Conservation (phyloP, 2,329 filamentous ascomycete genomes). For the Coleophoma cylindrospora region DNA sequence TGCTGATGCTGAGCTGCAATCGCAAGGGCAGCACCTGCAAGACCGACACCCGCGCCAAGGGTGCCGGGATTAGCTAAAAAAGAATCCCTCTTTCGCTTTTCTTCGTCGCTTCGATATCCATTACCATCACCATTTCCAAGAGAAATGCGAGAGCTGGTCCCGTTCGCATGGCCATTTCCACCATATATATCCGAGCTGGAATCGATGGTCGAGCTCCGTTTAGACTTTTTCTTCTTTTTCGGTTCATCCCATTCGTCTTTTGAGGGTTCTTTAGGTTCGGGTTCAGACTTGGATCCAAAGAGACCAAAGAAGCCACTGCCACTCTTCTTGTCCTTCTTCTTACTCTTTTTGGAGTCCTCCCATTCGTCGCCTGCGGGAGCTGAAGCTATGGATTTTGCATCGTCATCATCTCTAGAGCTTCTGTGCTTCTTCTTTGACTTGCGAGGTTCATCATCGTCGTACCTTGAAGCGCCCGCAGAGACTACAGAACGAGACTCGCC, state of each 20-base stretch:
- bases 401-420: slow-evolving; percentile 39
- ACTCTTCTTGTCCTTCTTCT: slow-evolving; percentile 30
- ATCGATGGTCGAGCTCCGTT: slow-evolving; percentile 23
- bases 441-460: slow-evolving; percentile 23
- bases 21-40: slow-evolving; percentile 42
- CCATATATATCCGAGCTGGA: slow-evolving; percentile 18
- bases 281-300: slow-evolving; percentile 31
- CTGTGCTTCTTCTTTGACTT: slow-evolving; percentile 30
- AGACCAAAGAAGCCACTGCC: slow-evolving; percentile 38
- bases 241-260: slow-evolving; percentile 22
- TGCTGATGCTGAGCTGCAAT: slow-evolving; percentile 27
- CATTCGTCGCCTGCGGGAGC: slow-evolving; percentile 30
- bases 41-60: slow-evolving; percentile 65
- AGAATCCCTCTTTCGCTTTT: slow-evolving; percentile 40
- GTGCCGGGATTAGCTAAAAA: slow-evolving; percentile 71
- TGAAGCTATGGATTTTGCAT: slow-evolving; percentile 40
- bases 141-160: slow-evolving; percentile 11
- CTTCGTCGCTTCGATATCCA: slow-evolving; percentile 15
- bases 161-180: slow-evolving; percentile 16
- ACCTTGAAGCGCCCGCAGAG: slow-evolving; percentile 34
- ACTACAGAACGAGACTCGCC: slow-evolving; percentile 42
- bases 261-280: slow-evolving; percentile 15
- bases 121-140: slow-evolving; percentile 16
- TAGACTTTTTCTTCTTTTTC: slow-evolving; percentile 25
- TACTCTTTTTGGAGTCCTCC: slow-evolving; percentile 30